These are phyloP conservation scores for Huntiella abstrusa DNA, from an alignment of 2,329 filamentous ascomycete genomes.

Conservation along the genomic window DNA sequence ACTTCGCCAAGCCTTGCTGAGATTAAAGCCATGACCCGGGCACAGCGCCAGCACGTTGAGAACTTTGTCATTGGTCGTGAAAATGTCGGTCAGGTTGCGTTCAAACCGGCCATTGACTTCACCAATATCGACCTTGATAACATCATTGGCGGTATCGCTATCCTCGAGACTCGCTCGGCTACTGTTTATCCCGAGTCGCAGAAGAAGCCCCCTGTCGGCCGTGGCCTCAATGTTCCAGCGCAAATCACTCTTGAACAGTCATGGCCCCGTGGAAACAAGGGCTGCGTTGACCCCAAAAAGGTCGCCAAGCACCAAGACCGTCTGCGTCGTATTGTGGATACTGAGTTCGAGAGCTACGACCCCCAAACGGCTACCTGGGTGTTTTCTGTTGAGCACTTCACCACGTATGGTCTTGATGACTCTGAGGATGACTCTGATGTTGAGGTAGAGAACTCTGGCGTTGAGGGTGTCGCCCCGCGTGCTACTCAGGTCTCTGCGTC, in stretches of 20 bases:
- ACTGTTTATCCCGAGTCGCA: conserved; percentile 68
- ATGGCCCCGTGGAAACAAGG: conserved; percentile 56
- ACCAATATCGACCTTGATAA: conserved; percentile 60
- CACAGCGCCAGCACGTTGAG: conserved; percentile 55
- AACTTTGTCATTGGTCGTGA: conserved; percentile 69
- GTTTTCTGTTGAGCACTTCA: conserved; percentile 91
- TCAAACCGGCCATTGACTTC: conserved; percentile 67
- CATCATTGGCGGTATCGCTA: conserved; percentile 59
- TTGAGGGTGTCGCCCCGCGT: not conserved
- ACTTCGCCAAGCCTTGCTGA: conserved; percentile 60
- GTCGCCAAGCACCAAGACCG: conserved; percentile 69
- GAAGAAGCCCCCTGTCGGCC: conserved; percentile 67
- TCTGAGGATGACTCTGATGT: conserved; percentile 47
- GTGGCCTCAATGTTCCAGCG: conserved; percentile 81
- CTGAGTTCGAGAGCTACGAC: conserved; percentile 67
- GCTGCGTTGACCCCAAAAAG: conserved; percentile 36
- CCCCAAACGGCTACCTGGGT: conserved; percentile 67
- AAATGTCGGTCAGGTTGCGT: conserved; percentile 63
- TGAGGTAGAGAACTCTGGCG: conserved; percentile 3
- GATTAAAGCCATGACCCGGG: conserved; percentile 59
- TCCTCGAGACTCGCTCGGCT: conserved; percentile 56
- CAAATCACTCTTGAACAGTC: conserved; percentile 80
- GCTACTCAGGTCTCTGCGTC: no score
- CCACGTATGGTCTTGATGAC: conserved; percentile 77
- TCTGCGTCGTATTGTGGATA: conserved; percentile 60